Evolutionary conservation across 2,329 filamentous ascomycete species (phyloP).

Genomic region (Malbranchea zuffiana): DNA sequence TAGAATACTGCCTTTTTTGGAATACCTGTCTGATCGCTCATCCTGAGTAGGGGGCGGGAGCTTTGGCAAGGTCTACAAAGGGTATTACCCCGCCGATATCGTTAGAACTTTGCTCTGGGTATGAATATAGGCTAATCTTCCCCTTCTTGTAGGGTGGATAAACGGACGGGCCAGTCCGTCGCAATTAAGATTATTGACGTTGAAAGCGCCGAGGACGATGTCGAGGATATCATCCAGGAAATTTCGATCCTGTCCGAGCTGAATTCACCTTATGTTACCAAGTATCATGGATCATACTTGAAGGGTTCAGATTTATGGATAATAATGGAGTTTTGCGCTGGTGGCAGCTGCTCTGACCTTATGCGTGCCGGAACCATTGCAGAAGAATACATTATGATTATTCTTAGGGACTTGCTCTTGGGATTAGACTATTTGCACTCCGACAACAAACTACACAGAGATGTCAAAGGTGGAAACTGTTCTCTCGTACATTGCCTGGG

Average conservation of each 20-base stretch:
- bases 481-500: background rate
- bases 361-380: conserved; percentile 87
- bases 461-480: conserved; percentile 66
- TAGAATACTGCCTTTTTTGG: background rate
- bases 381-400: conserved; percentile 95
- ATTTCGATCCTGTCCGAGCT: conserved; percentile 95
- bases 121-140: background rate
- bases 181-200: conserved; percentile 99
- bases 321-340: conserved; percentile 98
- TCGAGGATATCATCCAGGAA: conserved; percentile 98
- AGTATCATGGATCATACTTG: conserved; percentile 93
- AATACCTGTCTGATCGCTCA: conserved; percentile 1
- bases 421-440: conserved; percentile 87
- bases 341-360: conserved; percentile 88
- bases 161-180: conserved; percentile 81
- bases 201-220: conserved; percentile 96
- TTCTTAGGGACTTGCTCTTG: conserved; percentile 76
- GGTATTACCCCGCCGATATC: no score
- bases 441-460: conserved; percentile 91
- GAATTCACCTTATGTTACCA: conserved; percentile 90
- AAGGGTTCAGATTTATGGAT: conserved; percentile 98
- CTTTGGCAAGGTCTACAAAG: conserved; percentile 98
- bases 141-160: conserved; percentile 59
- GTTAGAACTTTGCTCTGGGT: no score
- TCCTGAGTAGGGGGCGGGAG: conserved; percentile 66